Base-by-base conservation (phyloP, 148 eudicot species). In the Cornus florida region DNA sequence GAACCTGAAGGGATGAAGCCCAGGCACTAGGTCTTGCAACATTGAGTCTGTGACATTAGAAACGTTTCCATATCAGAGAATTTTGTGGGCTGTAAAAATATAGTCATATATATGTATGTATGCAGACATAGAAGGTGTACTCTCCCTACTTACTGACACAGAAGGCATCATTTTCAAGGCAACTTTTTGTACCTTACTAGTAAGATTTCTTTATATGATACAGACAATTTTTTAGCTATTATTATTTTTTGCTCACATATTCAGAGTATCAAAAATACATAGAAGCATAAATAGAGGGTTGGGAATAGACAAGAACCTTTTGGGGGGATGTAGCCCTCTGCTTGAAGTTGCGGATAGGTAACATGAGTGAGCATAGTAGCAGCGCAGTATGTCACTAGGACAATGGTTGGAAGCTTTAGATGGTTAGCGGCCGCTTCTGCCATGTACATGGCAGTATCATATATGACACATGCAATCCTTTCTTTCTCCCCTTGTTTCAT, bases 331-430 rank as follows among this genome's bases (percentile, higher is more conserved):
- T 84, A 85, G 11, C 89, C 89, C 31, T 71, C 74, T 33, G 81
- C 82, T 7, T 70, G 70, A 6, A 80, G 79, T 22, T 48, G 10
- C 0, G 86, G 75, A 70, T 84, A 11, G 5, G 83, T 79, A 17
- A 66, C 62, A 59, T 72, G 81, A 60, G 83, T 77, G 64, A 73
- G 19, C 33, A 59, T 78, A 22, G 89, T 65, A 12, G 77, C 70
- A 28, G 75, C 56, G 22, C 86, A 48, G 22, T 76, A 70, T 24
- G 85, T 82, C 35, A 86, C 76, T 17, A 87, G 67, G 13, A 80
- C 87, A 20, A 89, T 77, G 81, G 82, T 83, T 12, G 90, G 90
- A 53, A 87, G 57, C 35, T 83, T 84, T 12, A 87, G 75, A 6
- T 53, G 70, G 17, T 86, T 78, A 59, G 85, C 82, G 20, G 86